Evolutionary conservation across 495 filamentous ascomycete genomes (phyloP).

Genomic region (Melanomma pulvis-pyrius): DNA sequence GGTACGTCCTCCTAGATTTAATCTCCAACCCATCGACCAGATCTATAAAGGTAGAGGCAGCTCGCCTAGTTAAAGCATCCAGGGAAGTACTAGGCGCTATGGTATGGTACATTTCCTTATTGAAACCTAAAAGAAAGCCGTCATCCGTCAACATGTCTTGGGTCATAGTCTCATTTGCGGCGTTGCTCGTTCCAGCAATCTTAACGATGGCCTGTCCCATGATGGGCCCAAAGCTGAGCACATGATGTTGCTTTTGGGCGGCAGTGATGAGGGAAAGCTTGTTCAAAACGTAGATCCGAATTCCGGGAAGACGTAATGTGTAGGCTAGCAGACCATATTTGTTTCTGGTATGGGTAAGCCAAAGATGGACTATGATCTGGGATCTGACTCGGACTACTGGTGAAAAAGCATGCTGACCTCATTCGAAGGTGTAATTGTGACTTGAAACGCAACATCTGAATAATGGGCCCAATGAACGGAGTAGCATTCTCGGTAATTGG

Average conservation of each 20-base stretch:
- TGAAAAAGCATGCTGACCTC: constrained; percentile 10
- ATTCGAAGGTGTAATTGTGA: constrained; percentile 9
- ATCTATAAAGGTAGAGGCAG: constrained; percentile 9
- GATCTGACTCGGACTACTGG: neutral
- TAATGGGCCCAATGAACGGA: constrained; percentile 4
- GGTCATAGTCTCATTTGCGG: constrained; percentile 40
- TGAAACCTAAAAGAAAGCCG: constrained; percentile 42
- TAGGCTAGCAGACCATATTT: constrained; percentile 7
- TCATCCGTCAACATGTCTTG: constrained; percentile 20
- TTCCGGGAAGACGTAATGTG: constrained; percentile 6
- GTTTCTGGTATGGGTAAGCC: constrained; percentile 5
- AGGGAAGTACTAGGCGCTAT: constrained; percentile 42
- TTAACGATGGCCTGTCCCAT: constrained; percentile 43
- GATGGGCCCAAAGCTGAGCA: constrained; percentile 46
- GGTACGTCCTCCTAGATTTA: neutral
- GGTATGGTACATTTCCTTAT: constrained; percentile 38
- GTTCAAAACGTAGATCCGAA: constrained; percentile 4
- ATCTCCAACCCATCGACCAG: constrained; percentile 9
- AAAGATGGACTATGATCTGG: constrained; percentile 8
- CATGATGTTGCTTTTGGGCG: constrained; percentile 43
- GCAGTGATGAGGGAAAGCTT: constrained; percentile 39
- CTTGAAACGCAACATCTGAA: constrained; percentile 1
- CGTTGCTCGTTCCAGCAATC: constrained; percentile 40
- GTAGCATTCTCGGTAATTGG: neutral
- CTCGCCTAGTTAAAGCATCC: constrained; percentile 45